Evolutionary conservation across 805 yeast species (phyloP), one percentile per base, ranked within the genome.

Genomic region (Candida dajiaensis): DNA sequence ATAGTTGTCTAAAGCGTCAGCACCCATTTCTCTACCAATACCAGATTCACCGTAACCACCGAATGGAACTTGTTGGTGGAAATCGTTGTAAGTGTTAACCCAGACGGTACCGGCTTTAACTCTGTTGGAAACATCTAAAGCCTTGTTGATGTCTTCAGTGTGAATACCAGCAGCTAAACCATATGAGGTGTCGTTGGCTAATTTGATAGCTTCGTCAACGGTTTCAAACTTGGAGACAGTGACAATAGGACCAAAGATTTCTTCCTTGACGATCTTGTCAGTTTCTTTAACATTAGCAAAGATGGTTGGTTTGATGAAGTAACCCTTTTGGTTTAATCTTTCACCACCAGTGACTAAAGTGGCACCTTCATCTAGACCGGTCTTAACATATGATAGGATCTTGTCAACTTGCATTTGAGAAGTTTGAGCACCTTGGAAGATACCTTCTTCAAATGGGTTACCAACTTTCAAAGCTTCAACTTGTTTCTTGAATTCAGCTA

Each of bases 41-140:
- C 98, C 98, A 48, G 94, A 83, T 76, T 82, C 81, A 67, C 88
- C 88, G 73, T 75, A 85, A 40, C 97, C 97, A 59, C 97, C 97
- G 67, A 90, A 90, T 61, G 97, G 97, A 67, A 90, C 85, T 66
- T 78, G 74, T 61, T 75, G 83, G 68, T 89, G 89, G 77, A 89
- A 83, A 63, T 87, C 94, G 69, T 89, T 89, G 69, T 88, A 83
- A 49, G 89, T 80, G 79, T 90, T 90, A 56, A 89, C 78, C 92
- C 96, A 92, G 55, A 90, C 81, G 48, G 92, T 86, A 63, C 98
- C 98, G 50, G 96, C 84, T 59, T 82, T 79, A 47, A 90, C 69
- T 64, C 80, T 79, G 68, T 77, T 74, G 38, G 96, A 74, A 52
- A 87, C 90, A 47, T 79, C 79, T 57, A 85, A 72, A 33, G 95